Conservation (phyloP, 352 stramenopile species). For the Pythium myriotylum region DNA sequence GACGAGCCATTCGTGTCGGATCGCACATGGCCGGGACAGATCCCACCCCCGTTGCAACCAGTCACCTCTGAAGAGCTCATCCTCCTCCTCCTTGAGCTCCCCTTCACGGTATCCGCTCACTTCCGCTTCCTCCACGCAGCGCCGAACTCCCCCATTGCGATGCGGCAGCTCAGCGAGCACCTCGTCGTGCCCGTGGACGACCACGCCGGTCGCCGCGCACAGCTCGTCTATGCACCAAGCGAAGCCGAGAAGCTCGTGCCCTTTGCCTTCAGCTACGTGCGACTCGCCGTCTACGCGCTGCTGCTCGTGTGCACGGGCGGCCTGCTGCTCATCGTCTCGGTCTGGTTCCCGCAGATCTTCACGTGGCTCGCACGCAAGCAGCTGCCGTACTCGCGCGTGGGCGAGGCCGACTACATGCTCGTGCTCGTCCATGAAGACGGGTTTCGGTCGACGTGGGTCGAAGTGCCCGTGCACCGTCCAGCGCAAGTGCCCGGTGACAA, state of each 20-base stretch:
- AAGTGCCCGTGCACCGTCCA: constrained; percentile 34
- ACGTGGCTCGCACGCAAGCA: constrained; percentile 43
- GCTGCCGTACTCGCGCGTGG: constrained; percentile 24
- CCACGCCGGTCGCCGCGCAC: constrained; percentile 28
- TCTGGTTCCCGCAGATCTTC: constrained; percentile 74
- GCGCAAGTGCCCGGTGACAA: not conserved
- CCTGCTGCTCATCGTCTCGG: constrained; percentile 38
- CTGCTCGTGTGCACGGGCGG: constrained; percentile 33
- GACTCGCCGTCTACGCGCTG: constrained; percentile 38
- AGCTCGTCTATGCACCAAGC: constrained; percentile 47
- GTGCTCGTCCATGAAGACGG: constrained; percentile 41
- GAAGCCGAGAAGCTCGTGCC: constrained; percentile 43
- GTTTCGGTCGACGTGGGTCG: constrained; percentile 41
- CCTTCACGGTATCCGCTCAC: not conserved
- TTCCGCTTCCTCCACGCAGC: not conserved
- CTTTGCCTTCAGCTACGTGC: constrained; percentile 39
- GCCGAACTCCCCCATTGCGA: not conserved
- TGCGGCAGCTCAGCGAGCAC: constrained; percentile 50
- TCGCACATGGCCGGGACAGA: no score
- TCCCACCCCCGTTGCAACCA: no score
- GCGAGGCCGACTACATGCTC: constrained; percentile 53
- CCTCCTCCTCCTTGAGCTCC: not conserved
- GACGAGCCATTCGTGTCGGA: no score
- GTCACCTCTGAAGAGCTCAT: not conserved
- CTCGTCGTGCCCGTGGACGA: constrained; percentile 52